Evolutionary conservation across 345 rosid genomes (phyloP).

Genomic region (Salix suchowensis): DNA sequence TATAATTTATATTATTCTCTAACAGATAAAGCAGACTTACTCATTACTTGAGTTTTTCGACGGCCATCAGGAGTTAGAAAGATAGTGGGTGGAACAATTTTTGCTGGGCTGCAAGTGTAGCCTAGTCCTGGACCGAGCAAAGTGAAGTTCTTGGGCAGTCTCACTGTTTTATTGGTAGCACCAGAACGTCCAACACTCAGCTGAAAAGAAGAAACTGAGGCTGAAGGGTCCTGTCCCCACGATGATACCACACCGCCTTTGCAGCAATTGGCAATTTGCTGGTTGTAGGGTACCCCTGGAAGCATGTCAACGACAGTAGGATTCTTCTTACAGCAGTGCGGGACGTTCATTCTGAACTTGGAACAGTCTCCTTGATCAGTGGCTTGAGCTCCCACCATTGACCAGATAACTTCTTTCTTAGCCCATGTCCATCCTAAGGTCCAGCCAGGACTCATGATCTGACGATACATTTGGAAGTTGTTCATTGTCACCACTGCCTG

Average conservation of each 20-base stretch:
- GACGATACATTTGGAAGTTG: constrained; percentile 58
- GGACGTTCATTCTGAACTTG: constrained; percentile 54
- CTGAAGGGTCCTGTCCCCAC: constrained; percentile 62
- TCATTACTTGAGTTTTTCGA: constrained; percentile 60
- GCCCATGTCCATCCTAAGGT: constrained; percentile 66
- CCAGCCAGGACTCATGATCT: constrained; percentile 64
- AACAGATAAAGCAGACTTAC: constrained; percentile 27
- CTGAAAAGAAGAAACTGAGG: constrained; percentile 61
- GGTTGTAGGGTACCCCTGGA: constrained; percentile 62
- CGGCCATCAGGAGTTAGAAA: constrained; percentile 48
- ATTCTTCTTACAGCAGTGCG: constrained; percentile 53
- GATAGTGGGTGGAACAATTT: constrained; percentile 50
- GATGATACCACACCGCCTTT: constrained; percentile 53
- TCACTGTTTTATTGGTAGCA: constrained; percentile 60
- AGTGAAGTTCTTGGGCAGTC: constrained; percentile 57
- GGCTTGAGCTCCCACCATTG: constrained; percentile 67
- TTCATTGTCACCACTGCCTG: constrained; percentile 59
- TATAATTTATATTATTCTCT: too few species aligned
- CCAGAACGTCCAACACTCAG: constrained; percentile 61
- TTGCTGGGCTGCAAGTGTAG: constrained; percentile 60
- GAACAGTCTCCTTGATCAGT: constrained; percentile 82
- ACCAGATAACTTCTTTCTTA: constrained; percentile 75
- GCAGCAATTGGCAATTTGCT: constrained; percentile 65
- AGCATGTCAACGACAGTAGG: constrained; percentile 63
- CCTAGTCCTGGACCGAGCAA: constrained; percentile 64